Evolutionary conservation across 805 yeast genomes (phyloP), one percentile per base, ranked within the genome.

Genomic region (Lachancea kluyveri): DNA sequence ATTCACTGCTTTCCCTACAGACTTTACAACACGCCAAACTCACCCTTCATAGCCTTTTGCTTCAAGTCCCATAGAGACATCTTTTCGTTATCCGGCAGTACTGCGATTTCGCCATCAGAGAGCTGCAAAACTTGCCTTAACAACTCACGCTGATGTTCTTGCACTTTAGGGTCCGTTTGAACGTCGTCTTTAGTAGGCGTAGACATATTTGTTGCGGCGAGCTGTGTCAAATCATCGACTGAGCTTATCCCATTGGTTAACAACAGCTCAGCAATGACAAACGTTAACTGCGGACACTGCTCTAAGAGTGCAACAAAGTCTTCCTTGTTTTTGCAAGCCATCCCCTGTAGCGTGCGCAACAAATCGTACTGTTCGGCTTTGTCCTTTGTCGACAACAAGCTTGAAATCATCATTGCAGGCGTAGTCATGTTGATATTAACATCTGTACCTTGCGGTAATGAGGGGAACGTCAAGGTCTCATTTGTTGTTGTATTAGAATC

Each of bases 271-370:
- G 87, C 90, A 17, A 85, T 62, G 0, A 95, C 92, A 54, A 77
- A 86, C 2, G 84, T 62, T 27, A 90, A 63, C 54, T 90, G 96
- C 0, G 96, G 96, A 37, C 77, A 76, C 41, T 73, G 73, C 17
- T 67, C 67, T 11, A 88, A 60, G 20, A 88, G 59, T 24, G 68
- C 70, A 31, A 64, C 69, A 64, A 82, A 76, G 36, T 75, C 59
- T 5, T 65, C 65, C 0, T 84, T 82, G 37, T 77, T 69, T 17
- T 65, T 67, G 3, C 57, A 53, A 3, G 80, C 60, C 74, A 83
- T 73, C 13, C 61, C 53, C 46, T 77, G 72, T 10, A 83, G 47
- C 11, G 33, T 43, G 15, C 34, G 34, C 23, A 58, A 31, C 9
- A 56, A 32, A 3, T 41, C 39, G 12, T 55, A 31, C 34, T 58